Conservation (phyloP, 495 filamentous ascomycete genomes). For the Immersiella caudata region DNA sequence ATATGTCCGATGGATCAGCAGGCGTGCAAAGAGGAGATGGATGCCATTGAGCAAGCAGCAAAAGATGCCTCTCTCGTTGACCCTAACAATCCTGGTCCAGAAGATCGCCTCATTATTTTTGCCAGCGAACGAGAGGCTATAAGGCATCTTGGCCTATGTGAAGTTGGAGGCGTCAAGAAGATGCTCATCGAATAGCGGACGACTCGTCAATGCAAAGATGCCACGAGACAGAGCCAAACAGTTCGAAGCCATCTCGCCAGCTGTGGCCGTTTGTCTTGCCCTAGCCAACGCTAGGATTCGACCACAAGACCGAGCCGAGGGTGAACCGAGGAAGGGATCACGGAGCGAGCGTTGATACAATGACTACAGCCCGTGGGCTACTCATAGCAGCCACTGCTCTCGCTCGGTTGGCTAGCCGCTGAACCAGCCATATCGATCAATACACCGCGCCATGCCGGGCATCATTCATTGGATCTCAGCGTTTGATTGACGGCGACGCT, state of each 20-base stretch:
- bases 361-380: too few species aligned
- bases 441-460: background rate
- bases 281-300: background rate
- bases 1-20: constrained; percentile 95
- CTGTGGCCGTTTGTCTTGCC: background rate
- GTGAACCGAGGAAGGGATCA: background rate
- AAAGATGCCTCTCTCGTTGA: constrained; percentile 87
- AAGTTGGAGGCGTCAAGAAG: constrained; percentile 84
- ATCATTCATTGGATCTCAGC: background rate
- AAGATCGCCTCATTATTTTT: constrained; percentile 77
- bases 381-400: background rate
- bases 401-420: background rate
- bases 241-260: background rate
- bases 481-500: background rate
- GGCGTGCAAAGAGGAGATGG: constrained; percentile 97
- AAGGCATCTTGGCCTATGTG: constrained; percentile 75
- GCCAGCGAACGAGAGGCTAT: constrained; percentile 76
- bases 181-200: constrained; percentile 75
- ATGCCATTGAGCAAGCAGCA: constrained; percentile 92
- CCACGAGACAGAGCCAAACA: background rate
- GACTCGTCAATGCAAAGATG: background rate
- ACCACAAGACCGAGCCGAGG: background rate
- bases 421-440: background rate
- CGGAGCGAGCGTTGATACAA: background rate
- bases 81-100: constrained; percentile 85